Base-by-base conservation (phyloP, 352 stramenopile genomes). In the Globisporangium spinosum region DNA sequence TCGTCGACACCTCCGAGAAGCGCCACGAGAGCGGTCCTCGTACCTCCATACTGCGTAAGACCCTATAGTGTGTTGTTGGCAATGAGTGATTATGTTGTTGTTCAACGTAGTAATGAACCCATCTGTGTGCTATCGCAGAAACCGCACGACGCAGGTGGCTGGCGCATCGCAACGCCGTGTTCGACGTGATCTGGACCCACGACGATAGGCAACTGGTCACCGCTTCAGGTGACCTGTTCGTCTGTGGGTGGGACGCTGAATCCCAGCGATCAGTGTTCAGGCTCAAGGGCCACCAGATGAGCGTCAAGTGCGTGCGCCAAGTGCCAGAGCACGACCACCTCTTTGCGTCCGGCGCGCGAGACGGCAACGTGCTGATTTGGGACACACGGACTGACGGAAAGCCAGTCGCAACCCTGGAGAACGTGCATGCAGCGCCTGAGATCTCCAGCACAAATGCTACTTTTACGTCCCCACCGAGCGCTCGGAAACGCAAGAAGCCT, bases 241-340 rank as follows among this genome's bases (percentile, higher is more conserved):
- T 91, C 25, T 62, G 73, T 23, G 62, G 77, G 5, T 93, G 82
- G 82, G 78, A 93, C 62, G 75, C 78, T 0, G 79, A 89, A 69
- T 89, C 67, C 2, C 58, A 70, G 38, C 49, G 58, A 10, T n/a
- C 67, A 45, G n/a, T 71, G 62, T 77, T 81, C 70, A 43, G 77
- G 51, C 64, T 83, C 71, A 3, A 70, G 34, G 80, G 76, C 58
- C 81, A 89, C 60, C 68, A 81, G 13, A 89, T 89, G 81, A 93
- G 85, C 72, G 83, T 93, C 67, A 93, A 93, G 58, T 89, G 85
- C 65, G 78, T 93, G 3, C 85, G 83, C 6, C 79, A 90, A 62
- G 70, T 73, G 15, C 70, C 72, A 2, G 47, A 74, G 25, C 65
- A 74, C 34, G 54, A 47, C 54, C 45, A 76, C 43, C 61, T 87